Base-by-base conservation (phyloP, 768 basidiomycete genomes). In the Boletus pseudopeckii region DNA sequence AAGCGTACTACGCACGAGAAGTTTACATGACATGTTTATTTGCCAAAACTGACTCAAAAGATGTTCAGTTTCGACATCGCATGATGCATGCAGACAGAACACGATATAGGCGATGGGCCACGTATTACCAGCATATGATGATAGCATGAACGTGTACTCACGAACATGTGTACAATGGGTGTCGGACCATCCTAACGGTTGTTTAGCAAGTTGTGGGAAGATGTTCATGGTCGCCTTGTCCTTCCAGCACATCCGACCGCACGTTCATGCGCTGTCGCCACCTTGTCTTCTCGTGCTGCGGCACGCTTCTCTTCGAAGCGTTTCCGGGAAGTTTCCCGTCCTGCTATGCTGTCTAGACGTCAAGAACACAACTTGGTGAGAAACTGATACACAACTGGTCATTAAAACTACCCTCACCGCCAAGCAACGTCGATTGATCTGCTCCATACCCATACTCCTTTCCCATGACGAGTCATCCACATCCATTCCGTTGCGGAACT, bases 331-430 rank as follows among this genome's bases (percentile, higher is more conserved):
- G 84, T 84, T 64, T 95, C 90, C 59, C 89, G 75, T 50, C 77
- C 78, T 10, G 86, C 84, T 48, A 94, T 73, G 55, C 93, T 94
- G 34, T 48, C 30, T 39, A 7, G 15, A 48, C 8, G 45, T 68
- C n/a, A 61, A 53, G n/a, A 2, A 40, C 8, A 39, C 18, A 38
- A 2, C 30, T 20, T 7, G 38, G 38, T 13, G 24, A 49, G 30
- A 49, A 33, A 45, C 48, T 20, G 11, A 18, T 30, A 75, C 78
- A 53, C 63, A 94, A 34, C 92, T 83, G 82, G 8, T 83, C 88
- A 56, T 74, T 79, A 72, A 96, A 96, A 62, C 88, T 86, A 62
- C 89, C 85, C 0, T 84, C 84, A 22, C 90, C 90, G 20, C 92
- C 92, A 28, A 28, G 26, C 26, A 28, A 28, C 26, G 26, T 28